A percentile compares a stretch with the other conserved stretches of the same genome.
Evolutionary conservation across 176 grass and related monocot genomes (phyloP).

Genomic region (Aegilops sharonensis): DNA sequence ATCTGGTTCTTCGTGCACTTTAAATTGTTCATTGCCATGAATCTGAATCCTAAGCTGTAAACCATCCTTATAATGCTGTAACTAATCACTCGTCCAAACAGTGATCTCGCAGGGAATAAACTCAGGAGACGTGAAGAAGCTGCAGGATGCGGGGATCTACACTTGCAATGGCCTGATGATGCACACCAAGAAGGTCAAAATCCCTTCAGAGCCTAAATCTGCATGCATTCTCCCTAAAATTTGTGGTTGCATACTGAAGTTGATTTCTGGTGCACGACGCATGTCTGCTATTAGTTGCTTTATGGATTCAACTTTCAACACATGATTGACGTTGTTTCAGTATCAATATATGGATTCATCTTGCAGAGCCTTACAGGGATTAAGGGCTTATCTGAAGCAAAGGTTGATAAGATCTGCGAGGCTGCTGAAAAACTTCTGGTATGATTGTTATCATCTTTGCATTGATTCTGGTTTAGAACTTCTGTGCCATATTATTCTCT

Average conservation of each 20-base stretch:
- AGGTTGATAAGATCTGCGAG: conserved; percentile 88
- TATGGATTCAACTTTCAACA: background rate
- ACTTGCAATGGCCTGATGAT: conserved; percentile 99
- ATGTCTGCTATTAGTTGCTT: background rate
- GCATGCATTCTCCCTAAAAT: background rate
- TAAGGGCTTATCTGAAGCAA: conserved; percentile 92
- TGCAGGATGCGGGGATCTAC: conserved; percentile 95
- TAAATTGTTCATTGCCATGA: background rate
- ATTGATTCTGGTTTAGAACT: conserved; percentile 5
- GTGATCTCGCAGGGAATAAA: conserved; percentile 96
- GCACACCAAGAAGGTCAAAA: conserved; percentile 90
- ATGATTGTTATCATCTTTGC: background rate
- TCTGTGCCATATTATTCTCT: background rate
- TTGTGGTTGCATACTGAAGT: conserved; percentile 8
- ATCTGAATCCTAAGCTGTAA: background rate
- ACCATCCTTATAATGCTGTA: background rate
- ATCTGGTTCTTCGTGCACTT: background rate
- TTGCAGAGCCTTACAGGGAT: conserved; percentile 77
- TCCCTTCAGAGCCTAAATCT: background rate
- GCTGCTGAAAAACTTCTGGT: conserved; percentile 91
- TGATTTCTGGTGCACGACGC: background rate
- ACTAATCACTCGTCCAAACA: conserved; percentile 27
- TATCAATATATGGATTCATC: background rate
- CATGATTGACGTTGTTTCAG: background rate
- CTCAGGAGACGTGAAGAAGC: conserved; percentile 89